Evolutionary conservation across 257 asterid genomes (phyloP).

Genomic region (Anisodus acutangulus): DNA sequence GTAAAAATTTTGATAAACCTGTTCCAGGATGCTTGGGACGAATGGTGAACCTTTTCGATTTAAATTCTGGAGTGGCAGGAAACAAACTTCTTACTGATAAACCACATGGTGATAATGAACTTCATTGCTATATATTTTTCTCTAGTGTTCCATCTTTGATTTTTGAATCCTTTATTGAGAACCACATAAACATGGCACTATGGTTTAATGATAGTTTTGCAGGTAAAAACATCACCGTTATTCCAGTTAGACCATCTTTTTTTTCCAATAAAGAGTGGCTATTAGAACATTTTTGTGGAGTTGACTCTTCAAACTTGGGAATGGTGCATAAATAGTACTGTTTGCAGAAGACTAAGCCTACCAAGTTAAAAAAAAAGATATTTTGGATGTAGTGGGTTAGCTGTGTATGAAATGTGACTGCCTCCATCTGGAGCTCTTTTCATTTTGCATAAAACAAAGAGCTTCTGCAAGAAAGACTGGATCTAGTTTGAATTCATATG

Average conservation of each 20-base stretch:
- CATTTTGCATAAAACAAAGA: background rate
- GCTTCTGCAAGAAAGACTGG: background rate
- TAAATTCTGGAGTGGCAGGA: conserved; percentile 65
- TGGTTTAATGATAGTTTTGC: background rate
- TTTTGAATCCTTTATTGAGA: conserved; percentile 1
- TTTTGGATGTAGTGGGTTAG: background rate
- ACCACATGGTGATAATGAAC: conserved; percentile 73
- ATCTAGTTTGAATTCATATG: conserved; percentile 3
- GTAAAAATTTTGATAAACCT: conserved; percentile 55
- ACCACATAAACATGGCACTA: conserved; percentile 19
- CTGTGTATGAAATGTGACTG: background rate
- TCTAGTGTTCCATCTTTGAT: background rate
- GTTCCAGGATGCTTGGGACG: conserved; percentile 92
- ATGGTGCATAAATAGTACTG: background rate
- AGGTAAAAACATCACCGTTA: background rate
- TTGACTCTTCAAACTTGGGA: conserved; percentile 12
- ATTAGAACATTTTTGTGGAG: background rate
- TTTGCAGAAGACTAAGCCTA: background rate
- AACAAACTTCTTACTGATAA: conserved; percentile 77
- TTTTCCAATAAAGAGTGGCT: background rate
- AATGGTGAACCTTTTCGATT: conserved; percentile 90
- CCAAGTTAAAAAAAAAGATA: background rate
- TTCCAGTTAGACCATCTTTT: background rate
- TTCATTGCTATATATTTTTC: conserved; percentile 28
- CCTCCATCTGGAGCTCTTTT: background rate